Base-by-base conservation (phyloP, 1,284 basidiomycete genomes). In the Chiua sp. region DNA sequence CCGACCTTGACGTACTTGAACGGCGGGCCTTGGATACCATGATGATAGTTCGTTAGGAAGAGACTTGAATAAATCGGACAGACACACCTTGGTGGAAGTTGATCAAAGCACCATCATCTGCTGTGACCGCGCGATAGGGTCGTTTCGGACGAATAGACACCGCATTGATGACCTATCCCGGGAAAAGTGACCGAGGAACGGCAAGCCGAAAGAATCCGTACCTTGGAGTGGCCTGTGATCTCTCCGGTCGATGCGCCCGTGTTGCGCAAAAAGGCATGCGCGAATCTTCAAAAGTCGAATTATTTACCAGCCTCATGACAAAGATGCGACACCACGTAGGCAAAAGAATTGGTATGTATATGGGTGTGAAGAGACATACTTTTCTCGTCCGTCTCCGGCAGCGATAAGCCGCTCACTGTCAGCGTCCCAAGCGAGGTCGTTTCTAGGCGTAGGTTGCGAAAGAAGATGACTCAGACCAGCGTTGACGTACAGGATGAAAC, bases 371-470 rank as follows among this genome's bases (percentile, higher is more conserved):
- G 5, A 35, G 23, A 76, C 86, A 64, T 61, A 94, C 90, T 90
- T 92, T 71, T 96, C 96, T 63, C 89, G 85, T 47, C 97, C 97
- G 63, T 98, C 94, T 52, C 98, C 98, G n/a, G 96, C 97, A 20
- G 91, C 95, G 53, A 98, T 92, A 66, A 99, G 91, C 18, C 98
- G 87, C 77, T 98, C 98, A 71, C 92, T 94, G 75, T 99, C 98
- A 5, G 92, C 92, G 71, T 99, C 98, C 96, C 96, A 98, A 23
- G 91, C 90, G 7, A 99, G 84, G 77, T 99, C 98, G 68, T 96
- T 96, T 69, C 92, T 93, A 42, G 20, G 22, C 15, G 22, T 13
- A 26, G n/a, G 42, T 22, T 8, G n/a, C 20, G n/a, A 44, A 22
- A n/a, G 42, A n/a, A 10, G 33, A 35, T 7, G 32, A 30, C 18